Evolutionary conservation across 228 moss, liverwort and hornwort species (phyloP).

Genomic region (Sphagnum magellanicum): DNA sequence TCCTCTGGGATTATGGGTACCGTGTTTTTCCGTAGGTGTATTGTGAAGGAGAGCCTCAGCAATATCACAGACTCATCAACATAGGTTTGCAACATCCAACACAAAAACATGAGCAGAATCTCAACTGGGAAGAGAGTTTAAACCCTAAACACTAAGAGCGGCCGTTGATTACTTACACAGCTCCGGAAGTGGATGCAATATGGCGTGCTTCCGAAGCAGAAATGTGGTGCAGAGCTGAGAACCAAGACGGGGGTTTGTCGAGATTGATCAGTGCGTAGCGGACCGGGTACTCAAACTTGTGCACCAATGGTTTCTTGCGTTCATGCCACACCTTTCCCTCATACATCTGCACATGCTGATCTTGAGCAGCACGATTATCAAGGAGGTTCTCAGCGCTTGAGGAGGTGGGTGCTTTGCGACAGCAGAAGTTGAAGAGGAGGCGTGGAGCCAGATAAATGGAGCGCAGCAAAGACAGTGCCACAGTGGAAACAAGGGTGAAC

Average conservation of each 20-base stretch:
- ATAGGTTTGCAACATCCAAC: too few relatives aligned
- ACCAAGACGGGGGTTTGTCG: conserved; percentile 66
- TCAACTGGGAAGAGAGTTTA: too few relatives aligned
- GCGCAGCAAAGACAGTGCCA: conserved; percentile 10
- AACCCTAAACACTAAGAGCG: too few relatives aligned
- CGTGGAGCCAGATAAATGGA: conserved; percentile 22
- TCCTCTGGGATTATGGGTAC: not conserved
- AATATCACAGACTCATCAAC: too few relatives aligned
- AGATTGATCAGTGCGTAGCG: conserved; percentile 78
- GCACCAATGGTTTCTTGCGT: conserved; percentile 66
- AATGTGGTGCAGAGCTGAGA: conserved; percentile 58
- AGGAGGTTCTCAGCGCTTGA: not conserved
- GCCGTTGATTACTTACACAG: conserved; percentile 31
- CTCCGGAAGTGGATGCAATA: conserved; percentile 53
- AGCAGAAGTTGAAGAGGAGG: conserved; percentile 4
- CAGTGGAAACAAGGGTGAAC: conserved; percentile 16
- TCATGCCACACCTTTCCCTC: conserved; percentile 88
- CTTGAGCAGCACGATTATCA: not conserved
- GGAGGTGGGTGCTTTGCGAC: not conserved
- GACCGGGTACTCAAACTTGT: conserved; percentile 65
- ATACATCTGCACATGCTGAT: conserved; percentile 28
- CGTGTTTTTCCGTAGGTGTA: not conserved
- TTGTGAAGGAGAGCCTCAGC: not conserved
- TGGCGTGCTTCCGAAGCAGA: conserved; percentile 56
- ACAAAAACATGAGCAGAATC: too few relatives aligned